Conservation (phyloP, 2,329 filamentous ascomycete genomes). For the Gremmenia infestans region DNA sequence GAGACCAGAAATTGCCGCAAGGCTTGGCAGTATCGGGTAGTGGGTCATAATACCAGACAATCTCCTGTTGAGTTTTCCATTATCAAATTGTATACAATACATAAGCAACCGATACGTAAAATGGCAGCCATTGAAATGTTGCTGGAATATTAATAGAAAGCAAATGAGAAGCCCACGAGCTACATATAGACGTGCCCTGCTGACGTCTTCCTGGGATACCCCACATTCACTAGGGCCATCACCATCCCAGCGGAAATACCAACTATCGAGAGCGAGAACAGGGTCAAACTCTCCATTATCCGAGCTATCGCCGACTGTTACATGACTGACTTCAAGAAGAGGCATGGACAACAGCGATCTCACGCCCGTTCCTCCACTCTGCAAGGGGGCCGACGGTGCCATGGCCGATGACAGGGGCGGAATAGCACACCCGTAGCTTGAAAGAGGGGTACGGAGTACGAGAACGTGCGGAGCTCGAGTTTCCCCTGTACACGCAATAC, state of each 20-base stretch:
- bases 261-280: not conserved
- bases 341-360: not conserved
- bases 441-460: not conserved
- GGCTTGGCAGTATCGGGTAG: too few relatives aligned
- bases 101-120: too few relatives aligned
- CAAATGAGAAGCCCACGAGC: not conserved
- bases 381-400: not conserved
- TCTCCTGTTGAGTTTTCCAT: too few relatives aligned
- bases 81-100: too few relatives aligned
- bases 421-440: not conserved
- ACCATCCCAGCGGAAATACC: not conserved
- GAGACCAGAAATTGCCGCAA: too few relatives aligned
- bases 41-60: too few relatives aligned
- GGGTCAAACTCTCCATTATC: not conserved
- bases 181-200: not conserved
- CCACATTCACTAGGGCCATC: not conserved
- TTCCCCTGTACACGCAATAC: not conserved
- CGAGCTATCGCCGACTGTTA: not conserved
- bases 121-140: too few relatives aligned
- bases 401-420: not conserved
- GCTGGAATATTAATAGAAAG: not conserved
- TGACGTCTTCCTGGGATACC: not conserved
- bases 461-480: not conserved
- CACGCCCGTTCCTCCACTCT: not conserved
- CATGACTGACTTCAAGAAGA: not conserved